Percentiles rank a stretch among this genome's conserved stretches.
Evolutionary conservation across 441 rosid species (phyloP).

Genomic region (Jatropha multifida): DNA sequence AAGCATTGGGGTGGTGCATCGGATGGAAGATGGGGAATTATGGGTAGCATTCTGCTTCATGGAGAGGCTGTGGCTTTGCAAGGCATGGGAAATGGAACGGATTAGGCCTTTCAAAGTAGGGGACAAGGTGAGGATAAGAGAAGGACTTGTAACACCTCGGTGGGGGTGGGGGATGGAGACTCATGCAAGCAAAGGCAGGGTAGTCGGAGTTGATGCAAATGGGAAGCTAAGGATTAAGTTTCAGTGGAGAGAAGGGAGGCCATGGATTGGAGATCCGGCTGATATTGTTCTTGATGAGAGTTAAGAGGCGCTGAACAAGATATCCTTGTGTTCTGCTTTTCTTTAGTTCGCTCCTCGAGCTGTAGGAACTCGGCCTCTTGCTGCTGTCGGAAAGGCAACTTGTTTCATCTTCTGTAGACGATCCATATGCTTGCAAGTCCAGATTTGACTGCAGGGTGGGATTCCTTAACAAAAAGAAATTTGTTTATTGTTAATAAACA

Average conservation of each 20-base stretch:
- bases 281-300: conserved; percentile 73
- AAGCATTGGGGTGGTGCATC: conserved; percentile 88
- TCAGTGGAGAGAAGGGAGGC: conserved; percentile 97
- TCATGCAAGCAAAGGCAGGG: conserved; percentile 81
- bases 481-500: conserved; percentile 37
- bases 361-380: conserved; percentile 13
- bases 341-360: conserved; percentile 28
- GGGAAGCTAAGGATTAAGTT: conserved; percentile 92
- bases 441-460: conserved; percentile 9
- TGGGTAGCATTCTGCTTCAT: conserved; percentile 88
- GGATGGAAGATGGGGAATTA: conserved; percentile 75
- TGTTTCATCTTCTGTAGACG: conserved; percentile 20
- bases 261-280: conserved; percentile 98
- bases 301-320: conserved; percentile 12
- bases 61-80: conserved; percentile 95
- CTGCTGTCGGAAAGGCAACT: conserved; percentile 11
- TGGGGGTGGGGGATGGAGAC: conserved; percentile 99
- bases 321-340: conserved; percentile 10
- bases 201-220: conserved; percentile 92
- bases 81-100: conserved; percentile 82
- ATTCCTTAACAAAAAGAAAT: background rate
- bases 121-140: conserved; percentile 78
- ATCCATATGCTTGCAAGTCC: background rate
- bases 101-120: conserved; percentile 73
- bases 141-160: conserved; percentile 75